Base-by-base conservation (phyloP, 352 stramenopile species). In the Phytophthora foliorum region DNA sequence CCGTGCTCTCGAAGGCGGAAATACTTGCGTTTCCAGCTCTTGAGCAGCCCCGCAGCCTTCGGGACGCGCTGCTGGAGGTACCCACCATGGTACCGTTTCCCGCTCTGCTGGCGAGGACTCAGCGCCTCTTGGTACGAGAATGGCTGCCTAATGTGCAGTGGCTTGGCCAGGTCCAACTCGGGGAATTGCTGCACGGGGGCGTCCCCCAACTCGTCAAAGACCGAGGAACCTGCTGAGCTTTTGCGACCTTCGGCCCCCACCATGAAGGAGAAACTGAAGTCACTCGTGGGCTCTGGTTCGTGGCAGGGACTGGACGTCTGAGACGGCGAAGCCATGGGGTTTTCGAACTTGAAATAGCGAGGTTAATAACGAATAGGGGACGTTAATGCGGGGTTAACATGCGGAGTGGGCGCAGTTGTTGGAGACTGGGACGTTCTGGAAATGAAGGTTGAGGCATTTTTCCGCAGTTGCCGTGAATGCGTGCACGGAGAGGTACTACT, bases 1-100 rank as follows among this genome's bases (percentile, higher is more conserved):
- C 83, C 81, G 52, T 91, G 80, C 41, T 92, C 83, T 14, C 80
- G 70, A 41, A 93, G 67, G 2, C 87, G 75, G 66, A 93, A 94
- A 57, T 88, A 94, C 42, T 83, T 88, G 39, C 74, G 77, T 69
- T 89, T 87, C 78, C 86, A 92, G 27, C 69, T 74, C 57, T 90
- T 91, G 31, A 92, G 74, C 31, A 93, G 81, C 13, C 86, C 84
- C 16, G 67, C 81, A 13, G 80, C 80, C 62, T 86, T 82, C 0
- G 80, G 72, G 0, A 86, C 77, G 29, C 84, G 76, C 19, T 90
- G 87, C 31, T 80, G 75, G 24, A 94, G 52, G 41, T 88, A 89
- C 10, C 85, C 85, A 16, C 77, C 67, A 9, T 86, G 67, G 53
- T 85, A 91, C 4, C 76, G 77, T 69, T 86, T 84, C 42, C 81